phyloP scores from a whole-genome alignment of 148 eudicot species.

The Rhododendron griersonianum region DNA sequence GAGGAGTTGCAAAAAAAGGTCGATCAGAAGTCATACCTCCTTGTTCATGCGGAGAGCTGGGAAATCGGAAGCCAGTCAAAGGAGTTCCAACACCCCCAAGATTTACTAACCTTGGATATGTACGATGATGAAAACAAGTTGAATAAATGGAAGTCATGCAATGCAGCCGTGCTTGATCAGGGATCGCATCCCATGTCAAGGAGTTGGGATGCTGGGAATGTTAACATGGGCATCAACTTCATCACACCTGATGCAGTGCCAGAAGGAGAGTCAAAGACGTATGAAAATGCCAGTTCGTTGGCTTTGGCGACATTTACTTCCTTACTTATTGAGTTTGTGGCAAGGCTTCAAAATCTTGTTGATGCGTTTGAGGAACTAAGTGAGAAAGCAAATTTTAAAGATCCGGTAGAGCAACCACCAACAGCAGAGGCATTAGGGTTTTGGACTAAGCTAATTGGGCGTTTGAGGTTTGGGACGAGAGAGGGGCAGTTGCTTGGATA shows the following conservation, averaged over 20 bases:
- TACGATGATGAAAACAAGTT: slow-evolving; percentile 22
- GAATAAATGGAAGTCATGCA: slow-evolving; percentile 33
- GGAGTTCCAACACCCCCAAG: slow-evolving; percentile 28
- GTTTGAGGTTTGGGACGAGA: slow-evolving; percentile 15
- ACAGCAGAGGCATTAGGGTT: slow-evolving; percentile 8
- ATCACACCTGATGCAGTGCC: slow-evolving; percentile 19
- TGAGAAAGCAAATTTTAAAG: slow-evolving; percentile 58
- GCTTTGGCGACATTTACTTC: slow-evolving; percentile 73
- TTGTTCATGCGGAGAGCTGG: slow-evolving; percentile 76
- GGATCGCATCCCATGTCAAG: slow-evolving; percentile 25
- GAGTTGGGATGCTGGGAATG: slow-evolving; percentile 25
- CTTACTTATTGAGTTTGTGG: slow-evolving; percentile 73
- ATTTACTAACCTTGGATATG: slow-evolving; percentile 19
- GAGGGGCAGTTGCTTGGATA: slow-evolving; percentile 23
- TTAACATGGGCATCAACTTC: not conserved
- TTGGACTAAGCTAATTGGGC: slow-evolving; percentile 28
- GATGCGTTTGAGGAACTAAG: slow-evolving; percentile 64
- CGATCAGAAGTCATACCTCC: slow-evolving; percentile 67
- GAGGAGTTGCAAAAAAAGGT: slow-evolving; percentile 67
- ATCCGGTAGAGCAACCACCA: slow-evolving; percentile 23
- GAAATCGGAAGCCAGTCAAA: slow-evolving; percentile 38
- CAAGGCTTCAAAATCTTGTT: slow-evolving; percentile 71
- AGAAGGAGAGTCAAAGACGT: slow-evolving; percentile 46
- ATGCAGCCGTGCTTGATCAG: slow-evolving; percentile 25
- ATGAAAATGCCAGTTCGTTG: slow-evolving; percentile 67